phyloP scores from a whole-genome alignment of 2,329 filamentous ascomycete species.

The Pseudogymnoascus sp. region DNA sequence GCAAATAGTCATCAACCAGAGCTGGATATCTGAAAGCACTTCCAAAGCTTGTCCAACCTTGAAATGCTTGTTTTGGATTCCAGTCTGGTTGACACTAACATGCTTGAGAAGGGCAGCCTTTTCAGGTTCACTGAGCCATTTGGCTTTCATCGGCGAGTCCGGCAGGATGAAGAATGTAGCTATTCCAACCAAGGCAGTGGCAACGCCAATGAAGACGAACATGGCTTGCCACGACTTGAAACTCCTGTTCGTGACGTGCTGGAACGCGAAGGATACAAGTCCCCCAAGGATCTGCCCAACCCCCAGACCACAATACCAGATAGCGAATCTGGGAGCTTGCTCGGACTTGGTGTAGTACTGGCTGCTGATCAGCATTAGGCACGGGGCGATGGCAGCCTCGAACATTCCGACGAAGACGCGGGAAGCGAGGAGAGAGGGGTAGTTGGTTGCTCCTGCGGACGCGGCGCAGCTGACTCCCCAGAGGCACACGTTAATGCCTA shows the following conservation, averaged over 20 bases:
- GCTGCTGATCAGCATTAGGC: conserved; percentile 27
- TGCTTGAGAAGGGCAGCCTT: conserved; percentile 39
- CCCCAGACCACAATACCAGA: conserved; percentile 21
- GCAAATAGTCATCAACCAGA: conserved; percentile 20
- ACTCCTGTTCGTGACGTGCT: conserved; percentile 13
- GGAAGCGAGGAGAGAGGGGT: conserved; percentile 44
- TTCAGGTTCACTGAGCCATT: conserved; percentile 30
- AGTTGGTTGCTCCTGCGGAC: conserved; percentile 45
- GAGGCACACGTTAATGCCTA: conserved; percentile 47
- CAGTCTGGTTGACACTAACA: conserved; percentile 45
- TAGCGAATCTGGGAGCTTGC: conserved; percentile 27
- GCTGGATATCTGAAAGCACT: conserved; percentile 31
- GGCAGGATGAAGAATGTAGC: conserved; percentile 38
- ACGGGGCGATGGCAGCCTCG: conserved; percentile 25
- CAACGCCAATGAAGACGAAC: conserved; percentile 12
- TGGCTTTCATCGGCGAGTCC: conserved; percentile 38
- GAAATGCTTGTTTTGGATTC: conserved; percentile 41
- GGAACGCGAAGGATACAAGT: conserved; percentile 17
- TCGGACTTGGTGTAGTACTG: conserved; percentile 30
- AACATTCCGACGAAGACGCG: conserved; percentile 36
- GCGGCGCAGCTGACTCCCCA: conserved; percentile 50
- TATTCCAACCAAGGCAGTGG: conserved; percentile 22
- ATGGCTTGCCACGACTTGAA: conserved; percentile 16
- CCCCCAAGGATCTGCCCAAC: conserved; percentile 16
- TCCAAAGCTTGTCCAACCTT: conserved; percentile 39